Evolutionary conservation across 257 asterid genomes (phyloP).

Genomic region (Solanum sparsipilum): DNA sequence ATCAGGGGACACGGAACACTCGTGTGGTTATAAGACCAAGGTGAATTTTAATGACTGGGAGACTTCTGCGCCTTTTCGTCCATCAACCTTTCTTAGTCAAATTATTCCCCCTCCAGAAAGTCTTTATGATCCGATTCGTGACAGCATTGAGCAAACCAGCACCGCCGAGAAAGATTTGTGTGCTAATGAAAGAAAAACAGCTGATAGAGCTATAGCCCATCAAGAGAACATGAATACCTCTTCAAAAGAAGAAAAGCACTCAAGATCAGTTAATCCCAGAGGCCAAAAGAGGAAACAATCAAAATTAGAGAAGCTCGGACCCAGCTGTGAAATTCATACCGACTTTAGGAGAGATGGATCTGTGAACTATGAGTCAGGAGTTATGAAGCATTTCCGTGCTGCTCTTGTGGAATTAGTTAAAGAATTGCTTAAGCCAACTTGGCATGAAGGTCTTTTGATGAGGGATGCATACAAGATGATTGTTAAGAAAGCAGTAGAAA

Average conservation of each 20-base stretch:
- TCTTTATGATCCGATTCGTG: conserved; percentile 34
- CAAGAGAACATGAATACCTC: conserved; percentile 8
- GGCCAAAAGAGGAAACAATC: not conserved
- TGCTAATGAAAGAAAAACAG: conserved; percentile 7
- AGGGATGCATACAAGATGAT: conserved; percentile 71
- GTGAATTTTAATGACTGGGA: conserved; percentile 48
- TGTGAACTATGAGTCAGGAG: conserved; percentile 29
- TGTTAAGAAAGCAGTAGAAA: conserved; percentile 64
- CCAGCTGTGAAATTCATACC: not conserved
- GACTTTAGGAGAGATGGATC: conserved; percentile 10
- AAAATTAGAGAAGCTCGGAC: not conserved
- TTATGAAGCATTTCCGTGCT: conserved; percentile 39
- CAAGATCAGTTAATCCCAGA: conserved; percentile 15
- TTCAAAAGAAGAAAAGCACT: conserved; percentile 27
- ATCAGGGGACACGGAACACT: conserved; percentile 14
- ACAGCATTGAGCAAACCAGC: conserved; percentile 24
- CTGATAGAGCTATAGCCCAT: not conserved
- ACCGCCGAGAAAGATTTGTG: not conserved
- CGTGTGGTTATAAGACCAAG: conserved; percentile 17
- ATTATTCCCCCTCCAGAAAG: conserved; percentile 35
- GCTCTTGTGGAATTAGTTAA: conserved; percentile 69
- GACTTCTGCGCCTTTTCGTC: conserved; percentile 60
- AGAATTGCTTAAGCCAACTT: conserved; percentile 69
- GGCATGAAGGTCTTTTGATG: conserved; percentile 68
- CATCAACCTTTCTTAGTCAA: conserved; percentile 46